phyloP scores from a whole-genome alignment of 805 yeast species.

The Cyberlindnera saturnus region DNA sequence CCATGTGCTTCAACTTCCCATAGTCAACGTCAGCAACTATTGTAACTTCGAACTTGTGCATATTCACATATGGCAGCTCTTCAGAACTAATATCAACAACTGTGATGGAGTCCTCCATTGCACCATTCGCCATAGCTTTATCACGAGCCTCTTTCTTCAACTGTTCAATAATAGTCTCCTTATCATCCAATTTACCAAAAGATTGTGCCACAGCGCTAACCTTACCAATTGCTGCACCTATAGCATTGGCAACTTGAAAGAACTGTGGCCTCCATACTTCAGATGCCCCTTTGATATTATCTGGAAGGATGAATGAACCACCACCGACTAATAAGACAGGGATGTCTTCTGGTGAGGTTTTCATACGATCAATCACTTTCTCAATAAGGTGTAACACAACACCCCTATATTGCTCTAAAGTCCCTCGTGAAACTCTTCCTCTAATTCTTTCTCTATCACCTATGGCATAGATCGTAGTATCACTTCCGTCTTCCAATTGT shows the following conservation, averaged over 20 bases:
- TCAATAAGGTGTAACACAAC: conserved; percentile 20
- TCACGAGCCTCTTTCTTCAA: conserved; percentile 20
- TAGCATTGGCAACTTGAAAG: conserved; percentile 44
- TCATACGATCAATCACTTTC: conserved; percentile 36
- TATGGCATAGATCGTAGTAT: conserved; percentile 14
- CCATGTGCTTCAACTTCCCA: conserved; percentile 13
- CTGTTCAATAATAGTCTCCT: conserved; percentile 15
- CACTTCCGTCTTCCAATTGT: conserved; percentile 10
- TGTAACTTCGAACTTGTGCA: conserved; percentile 31
- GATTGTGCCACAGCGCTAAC: conserved; percentile 25
- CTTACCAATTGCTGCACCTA: conserved; percentile 47
- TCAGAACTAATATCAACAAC: conserved; percentile 25
- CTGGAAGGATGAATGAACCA: conserved; percentile 41
- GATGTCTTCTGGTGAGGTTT: conserved; percentile 35
- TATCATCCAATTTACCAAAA: conserved; percentile 18
- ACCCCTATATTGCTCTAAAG: conserved; percentile 14
- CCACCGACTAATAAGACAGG: conserved; percentile 45
- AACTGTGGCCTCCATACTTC: conserved; percentile 38
- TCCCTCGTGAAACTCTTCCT: conserved; percentile 12
- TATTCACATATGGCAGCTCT: conserved; percentile 29
- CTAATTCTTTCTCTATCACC: conserved; percentile 27
- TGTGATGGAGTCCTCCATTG: conserved; percentile 16
- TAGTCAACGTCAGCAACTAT: conserved; percentile 42
- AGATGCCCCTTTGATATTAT: conserved; percentile 34
- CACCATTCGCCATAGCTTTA: conserved; percentile 24